Evolutionary conservation across 345 rosid genomes (phyloP).

Genomic region (Arabidopsis arenosa): DNA sequence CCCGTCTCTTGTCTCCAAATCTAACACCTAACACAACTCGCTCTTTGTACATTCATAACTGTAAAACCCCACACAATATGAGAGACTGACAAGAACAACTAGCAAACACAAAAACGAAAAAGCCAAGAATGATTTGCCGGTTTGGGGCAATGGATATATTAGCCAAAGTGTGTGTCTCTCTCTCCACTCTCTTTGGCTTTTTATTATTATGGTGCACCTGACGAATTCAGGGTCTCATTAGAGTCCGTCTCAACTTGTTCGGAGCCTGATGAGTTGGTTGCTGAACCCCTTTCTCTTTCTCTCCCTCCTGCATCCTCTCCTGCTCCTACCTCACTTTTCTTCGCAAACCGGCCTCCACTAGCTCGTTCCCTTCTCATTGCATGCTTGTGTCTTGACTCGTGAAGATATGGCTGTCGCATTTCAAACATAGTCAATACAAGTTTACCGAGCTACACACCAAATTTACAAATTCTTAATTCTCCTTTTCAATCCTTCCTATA

Average conservation of each 20-base stretch:
- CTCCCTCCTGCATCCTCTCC: slow-evolving; percentile 45
- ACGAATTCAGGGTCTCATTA: slow-evolving; percentile 37
- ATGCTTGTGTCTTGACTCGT: slow-evolving; percentile 97
- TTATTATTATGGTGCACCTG: slow-evolving; percentile 52
- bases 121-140: slow-evolving; percentile 55
- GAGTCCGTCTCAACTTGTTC: slow-evolving; percentile 50
- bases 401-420: slow-evolving; percentile 84
- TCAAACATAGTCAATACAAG: neutral
- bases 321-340: slow-evolving; percentile 62
- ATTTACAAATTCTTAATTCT: neutral
- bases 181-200: slow-evolving; percentile 42
- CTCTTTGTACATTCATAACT: slow-evolving; percentile 42
- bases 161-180: slow-evolving; percentile 53
- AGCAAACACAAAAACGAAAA: slow-evolving; percentile 38
- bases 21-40: slow-evolving; percentile 40
- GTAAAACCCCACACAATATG: slow-evolving; percentile 34
- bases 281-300: slow-evolving; percentile 43
- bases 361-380: slow-evolving; percentile 93
- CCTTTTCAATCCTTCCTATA: neutral
- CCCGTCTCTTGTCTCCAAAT: slow-evolving; percentile 25
- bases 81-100: slow-evolving; percentile 26
- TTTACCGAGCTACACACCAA: slow-evolving; percentile 2
- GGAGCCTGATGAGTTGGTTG: slow-evolving; percentile 43
- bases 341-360: slow-evolving; percentile 92
- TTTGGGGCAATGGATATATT: slow-evolving; percentile 42